Evolutionary conservation across 2,329 filamentous ascomycete species (phyloP).

Genomic region (Rachicladosporium sp.): DNA sequence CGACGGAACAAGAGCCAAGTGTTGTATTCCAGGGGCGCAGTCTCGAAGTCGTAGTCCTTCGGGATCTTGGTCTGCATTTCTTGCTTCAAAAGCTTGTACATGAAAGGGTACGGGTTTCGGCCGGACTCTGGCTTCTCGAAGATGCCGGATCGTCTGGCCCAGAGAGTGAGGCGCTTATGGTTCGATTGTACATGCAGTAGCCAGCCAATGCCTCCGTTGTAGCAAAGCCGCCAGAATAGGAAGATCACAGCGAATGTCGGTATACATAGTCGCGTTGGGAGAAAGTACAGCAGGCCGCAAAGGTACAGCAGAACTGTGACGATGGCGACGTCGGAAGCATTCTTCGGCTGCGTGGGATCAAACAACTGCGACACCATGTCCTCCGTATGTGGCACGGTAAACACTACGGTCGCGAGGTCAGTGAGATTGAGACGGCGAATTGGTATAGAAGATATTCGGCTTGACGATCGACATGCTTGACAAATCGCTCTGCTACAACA

Average conservation of each 20-base stretch:
- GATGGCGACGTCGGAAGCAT: conserved; percentile 72
- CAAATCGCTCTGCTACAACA: not conserved
- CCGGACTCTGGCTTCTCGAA: conserved; percentile 77
- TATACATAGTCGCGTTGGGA: conserved; percentile 58
- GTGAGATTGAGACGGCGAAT: conserved; percentile 4
- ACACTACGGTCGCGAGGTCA: conserved; percentile 48
- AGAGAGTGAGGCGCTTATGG: conserved; percentile 70
- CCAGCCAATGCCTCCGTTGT: conserved; percentile 89
- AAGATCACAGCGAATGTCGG: conserved; percentile 75
- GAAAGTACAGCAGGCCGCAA: conserved; percentile 58
- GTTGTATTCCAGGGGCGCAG: conserved; percentile 94
- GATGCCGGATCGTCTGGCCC: conserved; percentile 74
- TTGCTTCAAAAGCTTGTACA: conserved; percentile 72
- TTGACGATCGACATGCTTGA: not conserved
- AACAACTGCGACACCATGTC: conserved; percentile 98
- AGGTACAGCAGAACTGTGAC: conserved; percentile 65
- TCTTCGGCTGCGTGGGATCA: conserved; percentile 90
- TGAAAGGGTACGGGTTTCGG: conserved; percentile 65
- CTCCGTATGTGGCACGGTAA: conserved; percentile 88
- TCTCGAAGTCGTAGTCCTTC: conserved; percentile 83
- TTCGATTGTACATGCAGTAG: conserved; percentile 83
- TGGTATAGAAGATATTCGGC: too few relatives aligned
- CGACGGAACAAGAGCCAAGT: conserved; percentile 95
- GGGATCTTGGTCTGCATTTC: conserved; percentile 94
- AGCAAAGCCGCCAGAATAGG: conserved; percentile 80